phyloP scores from a whole-genome alignment of 73 alveolate genomes.

The Halteria grandinella region DNA sequence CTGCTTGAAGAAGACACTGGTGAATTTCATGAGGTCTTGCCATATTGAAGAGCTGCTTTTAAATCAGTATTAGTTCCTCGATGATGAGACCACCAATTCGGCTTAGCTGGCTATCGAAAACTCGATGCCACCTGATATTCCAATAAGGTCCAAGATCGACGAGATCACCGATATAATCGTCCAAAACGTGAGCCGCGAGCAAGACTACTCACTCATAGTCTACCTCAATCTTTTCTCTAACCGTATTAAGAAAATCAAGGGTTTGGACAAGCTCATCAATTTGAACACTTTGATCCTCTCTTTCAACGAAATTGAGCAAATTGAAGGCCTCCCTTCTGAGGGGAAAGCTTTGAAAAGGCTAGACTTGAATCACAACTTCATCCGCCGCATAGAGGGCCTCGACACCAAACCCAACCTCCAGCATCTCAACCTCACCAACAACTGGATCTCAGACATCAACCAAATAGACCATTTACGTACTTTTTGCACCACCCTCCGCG shows the following conservation, averaged over 20 bases:
- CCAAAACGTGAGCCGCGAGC: conserved; percentile 11
- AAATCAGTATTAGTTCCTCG: conserved; percentile 46
- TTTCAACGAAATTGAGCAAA: conserved; percentile 86
- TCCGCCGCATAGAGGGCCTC: conserved; percentile 79
- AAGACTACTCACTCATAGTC: conserved; percentile 60
- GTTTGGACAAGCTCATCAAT: conserved; percentile 77
- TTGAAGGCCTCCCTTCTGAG: conserved; percentile 76
- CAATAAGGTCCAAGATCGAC: conserved; percentile 51
- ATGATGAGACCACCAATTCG: conserved; percentile 34
- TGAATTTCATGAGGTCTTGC: conserved; percentile 68
- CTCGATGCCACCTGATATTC: conserved; percentile 73
- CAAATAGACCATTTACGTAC: conserved; percentile 2
- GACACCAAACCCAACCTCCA: conserved; percentile 69
- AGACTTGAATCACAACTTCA: conserved; percentile 91
- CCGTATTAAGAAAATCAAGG: conserved; percentile 82
- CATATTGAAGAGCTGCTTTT: conserved; percentile 51
- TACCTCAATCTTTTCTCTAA: conserved; percentile 89
- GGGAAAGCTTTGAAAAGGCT: conserved; percentile 77
- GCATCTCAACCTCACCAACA: conserved; percentile 69
- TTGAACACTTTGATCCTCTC: conserved; percentile 84
- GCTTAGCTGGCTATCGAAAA: conserved; percentile 43
- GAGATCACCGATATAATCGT: conserved; percentile 4
- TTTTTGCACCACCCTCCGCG: conserved; percentile 2
- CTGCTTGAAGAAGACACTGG: conserved; percentile 66
- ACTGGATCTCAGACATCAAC: conserved; percentile 55